Base-by-base conservation (phyloP, 306 rosid species). In the Vigna hirtella region DNA sequence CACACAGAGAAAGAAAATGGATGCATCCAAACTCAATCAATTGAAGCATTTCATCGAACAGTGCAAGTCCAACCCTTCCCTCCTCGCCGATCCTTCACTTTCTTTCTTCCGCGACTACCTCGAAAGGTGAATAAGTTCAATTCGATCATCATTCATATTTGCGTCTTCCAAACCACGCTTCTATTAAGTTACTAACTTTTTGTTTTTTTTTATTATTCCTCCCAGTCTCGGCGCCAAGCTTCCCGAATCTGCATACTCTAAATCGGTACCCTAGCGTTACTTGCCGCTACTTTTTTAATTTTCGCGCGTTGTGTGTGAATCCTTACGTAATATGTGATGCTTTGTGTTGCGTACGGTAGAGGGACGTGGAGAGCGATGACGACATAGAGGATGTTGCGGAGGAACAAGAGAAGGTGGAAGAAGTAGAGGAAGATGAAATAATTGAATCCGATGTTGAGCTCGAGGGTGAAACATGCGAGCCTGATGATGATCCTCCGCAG, bases 91-190 rank as follows among this genome's bases (percentile, higher is more conserved):
- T 67, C 98, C 97, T 72, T 84, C 97, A 28, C 97, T 93, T 42
- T 91, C 91, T 18, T 93, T 93, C 87, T 93, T 93, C 94, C 97
- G 98, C 78, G 98, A 93, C 13, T 93, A 89, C 52, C 88, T 93
- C 53, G 89, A 91, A 57, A 93, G 97, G 98, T 91, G 56, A 59
- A 30, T 89, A 59, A 59, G 16, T 43, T 43, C 56, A 7, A 9
- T 15, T 16, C 2, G 45, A 16, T 77, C 55, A 66, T 1, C 36
- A 16, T 36, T 36, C 22, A 0, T 36, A 2, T 67, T 72, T 9
- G 3, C 12, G 1, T 42, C 13, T 42, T 65, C 30, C 15, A 18
- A 70, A 8, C 15, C 36, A 10, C 56, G 5, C 9, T 51, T 62
- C 20, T 6, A 5, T 65, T 24, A 9, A 47, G 34, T 66, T 9